Evolutionary conservation across 768 basidiomycete genomes (phyloP).

Genomic region (Rhizopogon rudus): DNA sequence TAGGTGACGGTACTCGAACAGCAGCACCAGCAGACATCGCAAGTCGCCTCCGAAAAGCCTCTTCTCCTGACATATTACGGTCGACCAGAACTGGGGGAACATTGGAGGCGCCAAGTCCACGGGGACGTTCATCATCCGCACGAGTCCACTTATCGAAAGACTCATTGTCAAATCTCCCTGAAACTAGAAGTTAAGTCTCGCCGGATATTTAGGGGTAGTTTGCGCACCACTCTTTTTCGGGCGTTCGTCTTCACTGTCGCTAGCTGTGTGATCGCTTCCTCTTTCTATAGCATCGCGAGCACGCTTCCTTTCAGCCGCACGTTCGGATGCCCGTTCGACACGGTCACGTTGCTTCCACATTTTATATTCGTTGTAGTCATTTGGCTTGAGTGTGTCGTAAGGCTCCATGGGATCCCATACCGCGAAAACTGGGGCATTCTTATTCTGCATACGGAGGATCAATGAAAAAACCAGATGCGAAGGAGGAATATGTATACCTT

Average conservation of each 20-base stretch:
- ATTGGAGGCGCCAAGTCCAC: slow-evolving; percentile 15
- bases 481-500: slow-evolving; percentile 40
- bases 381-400: slow-evolving; percentile 81
- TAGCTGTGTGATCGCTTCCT: slow-evolving; percentile 61
- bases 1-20: slow-evolving; percentile 17
- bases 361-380: slow-evolving; percentile 89
- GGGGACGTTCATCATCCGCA: slow-evolving; percentile 41
- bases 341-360: slow-evolving; percentile 71
- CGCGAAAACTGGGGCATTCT: slow-evolving; percentile 44
- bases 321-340: slow-evolving; percentile 62
- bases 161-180: slow-evolving; percentile 34
- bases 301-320: slow-evolving; percentile 57
- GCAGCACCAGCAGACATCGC: slow-evolving; percentile 49
- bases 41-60: slow-evolving; percentile 74
- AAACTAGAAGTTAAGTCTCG: slow-evolving; percentile 21
- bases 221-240: slow-evolving; percentile 63
- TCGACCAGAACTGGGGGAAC: slow-evolving; percentile 36
- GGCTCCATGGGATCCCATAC: slow-evolving; percentile 77
- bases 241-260: slow-evolving; percentile 60
- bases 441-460: slow-evolving; percentile 41
- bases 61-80: slow-evolving; percentile 63
- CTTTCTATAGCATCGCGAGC: slow-evolving; percentile 41
- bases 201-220: neutral
- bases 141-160: slow-evolving; percentile 52
- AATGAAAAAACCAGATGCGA: neutral